phyloP scores from a whole-genome alignment of 2,329 filamentous ascomycete species.

The Sordariomycetes sp. region DNA sequence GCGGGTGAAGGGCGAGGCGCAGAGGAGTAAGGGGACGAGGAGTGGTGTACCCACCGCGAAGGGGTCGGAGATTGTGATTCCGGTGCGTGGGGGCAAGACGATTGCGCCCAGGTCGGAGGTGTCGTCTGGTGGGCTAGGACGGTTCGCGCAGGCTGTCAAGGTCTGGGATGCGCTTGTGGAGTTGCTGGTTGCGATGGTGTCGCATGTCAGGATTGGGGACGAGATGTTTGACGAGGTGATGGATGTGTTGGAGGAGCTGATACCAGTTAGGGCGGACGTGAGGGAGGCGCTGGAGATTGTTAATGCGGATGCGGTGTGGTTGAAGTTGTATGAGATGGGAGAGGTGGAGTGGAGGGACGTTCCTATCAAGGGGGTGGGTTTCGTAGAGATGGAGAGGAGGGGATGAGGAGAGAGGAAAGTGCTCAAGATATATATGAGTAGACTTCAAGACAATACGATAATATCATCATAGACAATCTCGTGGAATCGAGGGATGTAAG shows the following conservation, averaged over 20 bases:
- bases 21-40: neutral
- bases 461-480: too few species aligned
- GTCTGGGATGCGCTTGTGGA: constrained; percentile 50
- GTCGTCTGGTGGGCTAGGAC: constrained; percentile 27
- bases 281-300: constrained; percentile 44
- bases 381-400: constrained; percentile 15
- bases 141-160: constrained; percentile 47
- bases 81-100: constrained; percentile 11
- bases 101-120: constrained; percentile 8
- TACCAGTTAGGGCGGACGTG: constrained; percentile 32
- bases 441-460: neutral
- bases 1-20: neutral
- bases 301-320: constrained; percentile 69
- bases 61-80: constrained; percentile 10
- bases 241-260: constrained; percentile 39
- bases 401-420: neutral
- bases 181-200: constrained; percentile 47
- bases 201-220: constrained; percentile 51
- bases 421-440: neutral
- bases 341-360: constrained; percentile 19
- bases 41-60: neutral
- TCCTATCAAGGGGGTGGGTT: constrained; percentile 29
- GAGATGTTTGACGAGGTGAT: constrained; percentile 60
- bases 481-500: too few species aligned
- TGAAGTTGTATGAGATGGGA: constrained; percentile 39